These are phyloP conservation scores for Candida pseudocylindracea DNA, from an alignment of 1,139 yeast genomes.

Conservation along the genomic window DNA sequence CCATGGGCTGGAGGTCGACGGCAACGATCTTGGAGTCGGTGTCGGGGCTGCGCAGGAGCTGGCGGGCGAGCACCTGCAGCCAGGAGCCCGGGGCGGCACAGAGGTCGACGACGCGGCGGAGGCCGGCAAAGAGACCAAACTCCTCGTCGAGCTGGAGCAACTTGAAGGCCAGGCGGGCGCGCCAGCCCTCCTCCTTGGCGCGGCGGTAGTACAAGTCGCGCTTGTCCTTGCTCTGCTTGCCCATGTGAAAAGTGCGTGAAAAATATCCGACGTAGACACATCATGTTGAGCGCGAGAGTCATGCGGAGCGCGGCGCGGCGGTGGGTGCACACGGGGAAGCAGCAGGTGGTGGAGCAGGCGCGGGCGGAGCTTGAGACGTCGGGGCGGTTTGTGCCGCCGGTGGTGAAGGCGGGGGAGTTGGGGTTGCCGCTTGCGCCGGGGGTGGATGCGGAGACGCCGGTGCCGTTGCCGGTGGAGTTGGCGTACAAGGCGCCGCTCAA, in stretches of 20 bases:
- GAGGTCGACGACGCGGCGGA: conserved; percentile 73
- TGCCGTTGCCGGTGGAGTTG: too few relatives aligned
- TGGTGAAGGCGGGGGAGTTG: too few relatives aligned
- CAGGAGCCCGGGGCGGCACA: conserved; percentile 99
- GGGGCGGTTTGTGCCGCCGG: too few relatives aligned
- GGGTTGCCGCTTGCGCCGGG: too few relatives aligned
- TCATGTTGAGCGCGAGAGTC: too few relatives aligned
- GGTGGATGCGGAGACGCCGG: too few relatives aligned
- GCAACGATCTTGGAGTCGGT: conserved; percentile 50
- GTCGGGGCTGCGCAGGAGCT: conserved; percentile 21
- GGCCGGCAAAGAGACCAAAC: conserved; percentile 55
- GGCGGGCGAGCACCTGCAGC: conserved; percentile 85
- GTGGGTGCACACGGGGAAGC: too few relatives aligned
- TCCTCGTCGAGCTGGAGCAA: conserved; percentile 76
- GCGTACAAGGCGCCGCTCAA: too few relatives aligned
- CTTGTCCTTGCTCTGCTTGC: conserved; percentile 88
- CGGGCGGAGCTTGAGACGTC: too few relatives aligned
- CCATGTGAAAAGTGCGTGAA: conserved; percentile 24
- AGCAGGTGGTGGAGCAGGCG: too few relatives aligned
- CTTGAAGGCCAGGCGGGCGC: conserved; percentile 93
- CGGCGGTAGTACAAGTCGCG: conserved; percentile 75
- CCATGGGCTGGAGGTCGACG: conserved; percentile 93
- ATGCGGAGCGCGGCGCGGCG: too few relatives aligned
- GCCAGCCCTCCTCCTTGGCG: conserved; percentile 95
- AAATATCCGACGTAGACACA: not conserved